Percentiles rank a stretch among this genome's conserved stretches.
Evolutionary conservation across 2,329 filamentous ascomycete species (phyloP).

Genomic region (Chaetoscypha palmicola): DNA sequence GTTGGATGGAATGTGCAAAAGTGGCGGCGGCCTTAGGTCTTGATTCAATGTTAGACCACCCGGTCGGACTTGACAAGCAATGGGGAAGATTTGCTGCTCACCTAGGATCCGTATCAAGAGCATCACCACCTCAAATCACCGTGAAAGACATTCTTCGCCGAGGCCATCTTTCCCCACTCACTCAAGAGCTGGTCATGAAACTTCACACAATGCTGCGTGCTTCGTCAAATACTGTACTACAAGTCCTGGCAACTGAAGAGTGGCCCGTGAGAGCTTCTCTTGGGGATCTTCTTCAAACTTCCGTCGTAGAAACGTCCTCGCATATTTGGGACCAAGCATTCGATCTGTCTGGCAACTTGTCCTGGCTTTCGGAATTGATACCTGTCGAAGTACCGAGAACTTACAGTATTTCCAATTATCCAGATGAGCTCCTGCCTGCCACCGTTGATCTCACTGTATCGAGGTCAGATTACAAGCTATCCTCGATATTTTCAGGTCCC

Average conservation of each 20-base stretch:
- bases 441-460: conserved; percentile 47
- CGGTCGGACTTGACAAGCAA: conserved; percentile 33
- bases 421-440: conserved; percentile 43
- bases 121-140: conserved; percentile 31
- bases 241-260: conserved; percentile 42
- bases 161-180: conserved; percentile 45
- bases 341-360: conserved; percentile 35
- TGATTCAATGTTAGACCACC: conserved; percentile 39
- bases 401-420: conserved; percentile 46
- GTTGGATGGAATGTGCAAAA: conserved; percentile 48
- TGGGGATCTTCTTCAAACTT: conserved; percentile 43
- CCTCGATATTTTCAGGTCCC: conserved; percentile 22
- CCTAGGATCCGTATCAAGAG: conserved; percentile 34
- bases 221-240: conserved; percentile 42
- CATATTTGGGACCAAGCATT: conserved; percentile 47
- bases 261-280: conserved; percentile 46
- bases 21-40: conserved; percentile 45
- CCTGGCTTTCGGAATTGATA: conserved; percentile 40
- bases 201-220: conserved; percentile 42
- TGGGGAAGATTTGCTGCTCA: conserved; percentile 45
- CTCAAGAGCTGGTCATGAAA: conserved; percentile 43
- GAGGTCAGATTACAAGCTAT: conserved; percentile 43
- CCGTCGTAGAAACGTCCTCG: conserved; percentile 40
- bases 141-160: conserved; percentile 44
- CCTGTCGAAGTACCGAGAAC: conserved; percentile 44